These are phyloP conservation scores for Colletotrichum lini DNA, from an alignment of 2,329 filamentous ascomycete species.

Conservation along the genomic window DNA sequence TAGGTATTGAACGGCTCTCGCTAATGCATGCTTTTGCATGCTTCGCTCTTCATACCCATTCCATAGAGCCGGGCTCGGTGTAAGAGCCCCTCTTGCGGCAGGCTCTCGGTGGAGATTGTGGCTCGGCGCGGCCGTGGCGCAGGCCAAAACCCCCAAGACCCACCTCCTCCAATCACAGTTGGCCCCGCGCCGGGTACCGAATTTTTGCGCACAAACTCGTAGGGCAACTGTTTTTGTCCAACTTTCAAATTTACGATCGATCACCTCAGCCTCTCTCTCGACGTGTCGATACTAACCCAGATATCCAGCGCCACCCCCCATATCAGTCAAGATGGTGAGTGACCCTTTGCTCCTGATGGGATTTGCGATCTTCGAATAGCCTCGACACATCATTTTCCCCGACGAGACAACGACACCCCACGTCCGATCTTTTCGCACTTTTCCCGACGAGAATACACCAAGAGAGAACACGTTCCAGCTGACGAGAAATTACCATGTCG, in stretches of 20 bases:
- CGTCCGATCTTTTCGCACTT: slow-evolving; percentile 11
- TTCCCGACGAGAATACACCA: slow-evolving; percentile 26
- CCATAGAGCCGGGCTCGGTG: background rate
- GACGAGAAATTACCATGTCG: slow-evolving; percentile 41
- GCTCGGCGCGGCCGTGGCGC: slow-evolving; percentile 3
- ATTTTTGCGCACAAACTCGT: slow-evolving; percentile 24
- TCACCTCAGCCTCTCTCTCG: slow-evolving; percentile 30
- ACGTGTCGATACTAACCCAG: slow-evolving; percentile 43
- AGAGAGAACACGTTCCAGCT: slow-evolving; percentile 32
- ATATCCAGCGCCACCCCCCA: slow-evolving; percentile 42
- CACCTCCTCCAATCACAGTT: slow-evolving; percentile 13
- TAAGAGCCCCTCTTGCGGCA: background rate
- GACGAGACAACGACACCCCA: slow-evolving; percentile 30
- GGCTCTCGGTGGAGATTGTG: slow-evolving; percentile 1
- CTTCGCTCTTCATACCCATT: background rate
- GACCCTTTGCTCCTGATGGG: slow-evolving; percentile 30
- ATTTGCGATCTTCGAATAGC: slow-evolving; percentile 30
- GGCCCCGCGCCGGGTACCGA: slow-evolving; percentile 17
- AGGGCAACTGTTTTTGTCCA: slow-evolving; percentile 16
- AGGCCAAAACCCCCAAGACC: slow-evolving; percentile 13
- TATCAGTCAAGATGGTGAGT: slow-evolving; percentile 44
- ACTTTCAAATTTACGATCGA: slow-evolving; percentile 15
- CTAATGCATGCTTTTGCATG: too few species aligned
- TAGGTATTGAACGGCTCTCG: background rate
- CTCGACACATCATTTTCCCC: slow-evolving; percentile 17